Conservation (phyloP, 2,329 filamentous ascomycete species). For the Cladosporium austrohemisphaericum region DNA sequence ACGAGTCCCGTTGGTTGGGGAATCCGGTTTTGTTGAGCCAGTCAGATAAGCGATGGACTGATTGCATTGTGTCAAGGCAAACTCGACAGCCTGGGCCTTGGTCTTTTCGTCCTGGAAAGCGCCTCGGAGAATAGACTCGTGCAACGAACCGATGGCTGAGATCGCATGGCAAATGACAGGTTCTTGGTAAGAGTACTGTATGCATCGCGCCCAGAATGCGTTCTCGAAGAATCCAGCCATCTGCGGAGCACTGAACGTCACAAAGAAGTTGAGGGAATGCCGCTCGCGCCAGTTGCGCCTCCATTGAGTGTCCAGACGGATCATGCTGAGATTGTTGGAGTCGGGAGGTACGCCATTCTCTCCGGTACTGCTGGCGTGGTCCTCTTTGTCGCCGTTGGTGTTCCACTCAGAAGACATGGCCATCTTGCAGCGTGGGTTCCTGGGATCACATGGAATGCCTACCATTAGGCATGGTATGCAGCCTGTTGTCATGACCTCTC, state of each 20-base stretch:
- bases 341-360: conserved; percentile 19
- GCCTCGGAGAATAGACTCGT: conserved; percentile 33
- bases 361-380: conserved; percentile 13
- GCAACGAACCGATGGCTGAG: conserved; percentile 32
- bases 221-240: conserved; percentile 34
- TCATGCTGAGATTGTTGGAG: conserved; percentile 19
- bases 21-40: conserved; percentile 18
- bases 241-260: conserved; percentile 35
- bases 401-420: conserved; percentile 31
- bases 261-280: conserved; percentile 33
- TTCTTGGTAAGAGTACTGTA: conserved; percentile 32
- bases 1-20: neutral
- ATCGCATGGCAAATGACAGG: conserved; percentile 33
- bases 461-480: conserved; percentile 34
- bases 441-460: conserved; percentile 28
- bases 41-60: conserved; percentile 31
- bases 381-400: conserved; percentile 19
- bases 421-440: conserved; percentile 26
- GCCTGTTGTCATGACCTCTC: conserved; percentile 34
- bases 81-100: conserved; percentile 31
- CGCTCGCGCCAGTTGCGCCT: conserved; percentile 31
- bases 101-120: conserved; percentile 30
- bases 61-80: conserved; percentile 33
- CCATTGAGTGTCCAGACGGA: conserved; percentile 30
- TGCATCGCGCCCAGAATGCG: conserved; percentile 32